phyloP scores from a whole-genome alignment of 2,329 filamentous ascomycete species.

The Sporothrix schenckii region DNA sequence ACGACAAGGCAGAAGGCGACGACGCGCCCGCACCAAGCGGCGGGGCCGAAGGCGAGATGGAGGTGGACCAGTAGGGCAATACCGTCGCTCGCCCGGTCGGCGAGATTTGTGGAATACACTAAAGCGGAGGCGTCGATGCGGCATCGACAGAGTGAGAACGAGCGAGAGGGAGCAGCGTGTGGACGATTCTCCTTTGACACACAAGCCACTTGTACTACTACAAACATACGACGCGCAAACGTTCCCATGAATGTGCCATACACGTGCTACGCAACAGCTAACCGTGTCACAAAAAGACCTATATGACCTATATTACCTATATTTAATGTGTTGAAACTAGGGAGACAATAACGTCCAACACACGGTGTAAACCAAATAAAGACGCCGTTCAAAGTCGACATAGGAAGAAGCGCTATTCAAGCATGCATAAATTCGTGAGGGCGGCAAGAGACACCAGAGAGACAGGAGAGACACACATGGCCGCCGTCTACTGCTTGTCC shows the following conservation, averaged over 20 bases:
- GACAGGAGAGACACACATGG: not conserved
- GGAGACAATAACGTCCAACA: not conserved
- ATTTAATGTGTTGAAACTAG: slow-evolving; percentile 10
- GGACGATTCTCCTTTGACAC: slow-evolving; percentile 7
- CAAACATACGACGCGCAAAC: slow-evolving; percentile 16
- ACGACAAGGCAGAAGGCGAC: slow-evolving; percentile 55
- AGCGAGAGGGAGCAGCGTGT: slow-evolving; percentile 7
- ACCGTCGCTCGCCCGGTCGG: not conserved
- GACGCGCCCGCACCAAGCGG: slow-evolving; percentile 44
- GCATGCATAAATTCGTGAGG: not conserved
- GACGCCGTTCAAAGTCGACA: slow-evolving; percentile 24
- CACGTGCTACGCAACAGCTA: too few relatives aligned
- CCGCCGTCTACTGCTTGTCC: slow-evolving; percentile 60
- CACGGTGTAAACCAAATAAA: not conserved
- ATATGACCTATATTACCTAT: not conserved
- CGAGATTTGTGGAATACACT: not conserved
- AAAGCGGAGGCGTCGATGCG: not conserved
- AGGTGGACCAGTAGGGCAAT: slow-evolving; percentile 46
- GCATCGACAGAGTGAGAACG: not conserved
- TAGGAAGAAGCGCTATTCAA: slow-evolving; percentile 3
- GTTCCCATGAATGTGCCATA: not conserved
- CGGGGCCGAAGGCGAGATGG: slow-evolving; percentile 46
- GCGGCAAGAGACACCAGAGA: not conserved
- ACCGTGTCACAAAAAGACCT: not conserved
- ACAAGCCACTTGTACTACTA: slow-evolving; percentile 24